These are phyloP conservation scores for Penicillium sp. DNA, from an alignment of 2,329 filamentous ascomycete species.

Conservation along the genomic window DNA sequence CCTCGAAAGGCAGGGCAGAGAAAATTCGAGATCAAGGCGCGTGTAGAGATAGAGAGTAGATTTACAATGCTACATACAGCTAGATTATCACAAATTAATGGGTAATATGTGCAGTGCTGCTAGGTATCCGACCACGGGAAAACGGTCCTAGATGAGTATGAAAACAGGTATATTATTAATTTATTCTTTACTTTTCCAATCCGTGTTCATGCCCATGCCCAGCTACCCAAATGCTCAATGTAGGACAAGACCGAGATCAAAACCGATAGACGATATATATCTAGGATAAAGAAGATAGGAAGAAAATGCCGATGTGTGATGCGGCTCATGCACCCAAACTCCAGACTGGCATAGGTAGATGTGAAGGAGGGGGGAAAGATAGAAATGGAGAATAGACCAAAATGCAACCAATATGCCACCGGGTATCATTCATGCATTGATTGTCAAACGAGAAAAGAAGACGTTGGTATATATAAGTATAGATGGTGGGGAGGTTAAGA, in stretches of 20 bases:
- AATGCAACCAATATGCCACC: slow-evolving; percentile 1
- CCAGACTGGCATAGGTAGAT: neutral
- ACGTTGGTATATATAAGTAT: neutral
- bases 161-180: neutral
- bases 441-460: neutral
- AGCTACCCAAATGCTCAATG: neutral
- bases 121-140: no score
- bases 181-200: neutral
- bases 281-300: neutral
- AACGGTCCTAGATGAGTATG: no score
- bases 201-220: neutral
- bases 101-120: no score
- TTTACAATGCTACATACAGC: no score
- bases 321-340: neutral
- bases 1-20: no score
- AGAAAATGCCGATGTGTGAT: neutral
- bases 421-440: slow-evolving; percentile 11
- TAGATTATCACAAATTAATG: no score
- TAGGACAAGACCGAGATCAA: neutral
- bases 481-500: neutral
- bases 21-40: no score
- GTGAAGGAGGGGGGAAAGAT: neutral
- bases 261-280: neutral
- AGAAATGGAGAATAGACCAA: neutral
- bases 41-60: no score